A percentile compares a stretch with the other conserved stretches of the same genome.
Conservation (phyloP, 495 filamentous ascomycete species). For the Penicillium ochrochloron region DNA sequence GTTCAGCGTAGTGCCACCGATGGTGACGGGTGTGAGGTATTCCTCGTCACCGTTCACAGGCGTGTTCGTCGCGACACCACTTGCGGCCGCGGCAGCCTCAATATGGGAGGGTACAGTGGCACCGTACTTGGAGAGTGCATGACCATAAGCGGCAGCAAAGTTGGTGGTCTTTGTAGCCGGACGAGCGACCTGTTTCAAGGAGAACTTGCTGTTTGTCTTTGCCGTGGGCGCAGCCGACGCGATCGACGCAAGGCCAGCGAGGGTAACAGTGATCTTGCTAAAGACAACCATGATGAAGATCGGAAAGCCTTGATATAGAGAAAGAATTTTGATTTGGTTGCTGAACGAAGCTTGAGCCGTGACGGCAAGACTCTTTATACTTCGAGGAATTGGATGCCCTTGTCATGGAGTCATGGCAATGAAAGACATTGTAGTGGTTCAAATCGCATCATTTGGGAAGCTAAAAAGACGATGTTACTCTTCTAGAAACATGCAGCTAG, state of each 20-base stretch:
- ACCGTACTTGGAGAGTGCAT: slow-evolving; percentile 48
- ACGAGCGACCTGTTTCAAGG: slow-evolving; percentile 40
- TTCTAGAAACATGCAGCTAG: slow-evolving; percentile 10
- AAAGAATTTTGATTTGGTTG: slow-evolving; percentile 3
- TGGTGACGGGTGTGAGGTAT: slow-evolving; percentile 66
- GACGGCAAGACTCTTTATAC: slow-evolving; percentile 19
- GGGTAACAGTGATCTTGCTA: slow-evolving; percentile 34
- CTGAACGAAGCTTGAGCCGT: background rate
- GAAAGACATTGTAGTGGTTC: background rate
- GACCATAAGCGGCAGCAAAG: slow-evolving; percentile 44
- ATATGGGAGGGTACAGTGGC: slow-evolving; percentile 44
- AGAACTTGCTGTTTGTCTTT: slow-evolving; percentile 37
- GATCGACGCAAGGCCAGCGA: slow-evolving; percentile 34
- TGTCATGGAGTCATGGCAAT: background rate
- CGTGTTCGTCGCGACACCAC: slow-evolving; percentile 50
- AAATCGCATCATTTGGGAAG: slow-evolving; percentile 10
- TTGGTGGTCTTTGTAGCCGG: slow-evolving; percentile 36
- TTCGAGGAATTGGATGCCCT: slow-evolving; percentile 1
- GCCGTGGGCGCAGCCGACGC: slow-evolving; percentile 35
- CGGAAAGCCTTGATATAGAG: background rate
- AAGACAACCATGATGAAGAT: slow-evolving; percentile 41
- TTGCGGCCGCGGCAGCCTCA: slow-evolving; percentile 43
- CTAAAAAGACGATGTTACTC: slow-evolving; percentile 11
- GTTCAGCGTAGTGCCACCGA: slow-evolving; percentile 64
- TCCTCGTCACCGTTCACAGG: slow-evolving; percentile 62